These are phyloP conservation scores for Dissophora ornata DNA, from an alignment of 192 early-diverging fungal species.

Conservation along the genomic window DNA sequence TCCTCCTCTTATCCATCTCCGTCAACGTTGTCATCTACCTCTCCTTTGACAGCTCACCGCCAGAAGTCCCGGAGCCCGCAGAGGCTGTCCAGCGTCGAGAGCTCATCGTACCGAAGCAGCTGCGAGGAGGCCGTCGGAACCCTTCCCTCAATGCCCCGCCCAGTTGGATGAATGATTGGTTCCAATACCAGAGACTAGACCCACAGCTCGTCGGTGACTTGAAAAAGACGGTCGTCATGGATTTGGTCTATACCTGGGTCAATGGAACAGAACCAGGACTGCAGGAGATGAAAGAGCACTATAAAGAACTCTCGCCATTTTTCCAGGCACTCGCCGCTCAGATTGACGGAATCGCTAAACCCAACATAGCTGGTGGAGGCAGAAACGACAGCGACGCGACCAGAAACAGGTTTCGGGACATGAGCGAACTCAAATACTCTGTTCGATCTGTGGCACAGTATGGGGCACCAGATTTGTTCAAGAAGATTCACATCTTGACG, in stretches of 20 bases:
- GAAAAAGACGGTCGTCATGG: constrained; percentile 9
- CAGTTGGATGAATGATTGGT: constrained; percentile 8
- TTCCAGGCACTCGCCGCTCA: background rate
- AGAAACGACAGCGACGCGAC: background rate
- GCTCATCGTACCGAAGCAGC: background rate
- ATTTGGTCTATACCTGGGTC: constrained; percentile 59
- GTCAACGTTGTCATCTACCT: constrained; percentile 8
- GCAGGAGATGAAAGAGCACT: constrained; percentile 15
- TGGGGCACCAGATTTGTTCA: constrained; percentile 7
- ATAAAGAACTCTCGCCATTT: constrained; percentile 11
- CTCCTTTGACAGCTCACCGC: background rate
- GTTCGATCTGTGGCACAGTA: constrained; percentile 47
- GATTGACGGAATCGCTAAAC: background rate
- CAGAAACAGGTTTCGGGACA: constrained; percentile 41
- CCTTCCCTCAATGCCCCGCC: background rate
- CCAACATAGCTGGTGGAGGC: background rate
- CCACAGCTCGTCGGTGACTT: background rate
- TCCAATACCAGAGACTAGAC: constrained; percentile 3
- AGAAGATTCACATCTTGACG: constrained; percentile 37
- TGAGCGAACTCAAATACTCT: constrained; percentile 52
- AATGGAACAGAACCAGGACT: constrained; percentile 46
- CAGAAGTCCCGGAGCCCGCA: background rate
- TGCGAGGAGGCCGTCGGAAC: background rate
- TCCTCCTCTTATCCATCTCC: constrained; percentile 3
- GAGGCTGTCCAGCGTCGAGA: background rate